phyloP scores from a whole-genome alignment of 208 protist species.

The Trypanosomatidae sp. region DNA sequence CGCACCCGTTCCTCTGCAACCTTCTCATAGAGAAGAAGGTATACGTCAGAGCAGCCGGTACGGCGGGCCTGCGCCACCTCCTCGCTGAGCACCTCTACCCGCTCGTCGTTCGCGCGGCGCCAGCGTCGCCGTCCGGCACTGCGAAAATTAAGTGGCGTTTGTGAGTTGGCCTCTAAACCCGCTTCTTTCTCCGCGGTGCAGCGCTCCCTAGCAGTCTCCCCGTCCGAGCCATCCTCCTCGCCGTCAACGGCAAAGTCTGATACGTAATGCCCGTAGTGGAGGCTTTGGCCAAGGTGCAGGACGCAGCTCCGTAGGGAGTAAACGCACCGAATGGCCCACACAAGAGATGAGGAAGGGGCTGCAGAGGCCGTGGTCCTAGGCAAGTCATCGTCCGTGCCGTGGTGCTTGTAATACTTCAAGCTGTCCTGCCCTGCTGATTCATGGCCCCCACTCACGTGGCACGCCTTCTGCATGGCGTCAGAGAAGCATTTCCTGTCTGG shows the following conservation, averaged over 20 bases:
- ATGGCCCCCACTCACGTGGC: not conserved
- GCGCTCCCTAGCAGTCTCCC: not conserved
- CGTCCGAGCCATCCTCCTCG: not conserved
- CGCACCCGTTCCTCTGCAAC: constrained; percentile 41
- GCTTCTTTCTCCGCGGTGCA: not conserved
- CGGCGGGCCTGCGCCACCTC: constrained; percentile 16
- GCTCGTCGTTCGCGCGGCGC: constrained; percentile 54
- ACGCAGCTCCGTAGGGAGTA: constrained; percentile 54
- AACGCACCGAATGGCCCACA: constrained; percentile 29
- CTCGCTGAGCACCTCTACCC: constrained; percentile 27
- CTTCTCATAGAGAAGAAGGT: constrained; percentile 75
- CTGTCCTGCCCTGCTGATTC: not conserved
- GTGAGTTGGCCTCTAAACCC: not conserved
- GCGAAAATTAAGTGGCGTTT: not conserved
- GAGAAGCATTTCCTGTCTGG: constrained; percentile 29
- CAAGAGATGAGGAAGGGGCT: not conserved
- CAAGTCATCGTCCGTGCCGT: not conserved
- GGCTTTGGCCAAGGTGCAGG: constrained; percentile 45
- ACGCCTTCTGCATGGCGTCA: constrained; percentile 6
- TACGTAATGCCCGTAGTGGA: constrained; percentile 70
- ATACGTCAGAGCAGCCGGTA: constrained; percentile 33
- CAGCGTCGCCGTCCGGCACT: constrained; percentile 13
- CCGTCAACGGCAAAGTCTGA: constrained; percentile 47
- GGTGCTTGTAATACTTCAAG: not conserved
- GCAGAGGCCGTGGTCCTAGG: not conserved